Percentiles rank a stretch among this genome's conserved stretches.
Evolutionary conservation across 2,329 filamentous ascomycete genomes (phyloP).

Genomic region (Trichocomaceae sp.): DNA sequence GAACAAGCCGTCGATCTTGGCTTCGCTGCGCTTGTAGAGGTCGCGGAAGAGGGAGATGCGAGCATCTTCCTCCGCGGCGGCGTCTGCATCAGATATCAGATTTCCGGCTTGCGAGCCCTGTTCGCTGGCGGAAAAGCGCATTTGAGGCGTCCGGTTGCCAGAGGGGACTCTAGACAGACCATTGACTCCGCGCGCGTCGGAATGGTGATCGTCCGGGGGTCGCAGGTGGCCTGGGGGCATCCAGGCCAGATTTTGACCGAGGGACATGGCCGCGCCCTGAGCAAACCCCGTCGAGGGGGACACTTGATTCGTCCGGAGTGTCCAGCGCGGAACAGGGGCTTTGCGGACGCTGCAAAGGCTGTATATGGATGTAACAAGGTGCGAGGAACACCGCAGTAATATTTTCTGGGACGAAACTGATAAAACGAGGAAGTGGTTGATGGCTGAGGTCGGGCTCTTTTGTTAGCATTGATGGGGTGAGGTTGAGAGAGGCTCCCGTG

Average conservation of each 20-base stretch:
- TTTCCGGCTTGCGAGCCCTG: conserved; percentile 43
- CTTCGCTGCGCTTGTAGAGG: conserved; percentile 69
- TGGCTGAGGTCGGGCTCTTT: conserved; percentile 33
- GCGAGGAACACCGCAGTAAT: conserved; percentile 22
- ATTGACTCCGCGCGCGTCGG: conserved; percentile 36
- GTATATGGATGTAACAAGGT: conserved; percentile 22
- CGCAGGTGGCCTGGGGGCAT: conserved; percentile 54
- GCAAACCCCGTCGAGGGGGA: conserved; percentile 41
- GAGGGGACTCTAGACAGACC: conserved; percentile 38
- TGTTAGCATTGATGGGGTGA: conserved; percentile 31
- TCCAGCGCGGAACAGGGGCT: conserved; percentile 22
- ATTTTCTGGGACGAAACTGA: conserved; percentile 26
- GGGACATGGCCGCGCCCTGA: conserved; percentile 52
- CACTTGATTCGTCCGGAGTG: conserved; percentile 32
- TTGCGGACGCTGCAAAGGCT: conserved; percentile 26
- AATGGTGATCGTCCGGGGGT: conserved; percentile 53
- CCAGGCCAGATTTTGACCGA: conserved; percentile 64
- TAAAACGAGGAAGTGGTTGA: conserved; percentile 30
- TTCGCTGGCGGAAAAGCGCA: conserved; percentile 39
- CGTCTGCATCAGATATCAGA: conserved; percentile 46
- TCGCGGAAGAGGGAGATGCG: conserved; percentile 67
- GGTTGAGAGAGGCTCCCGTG: conserved; percentile 11
- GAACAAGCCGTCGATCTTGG: conserved; percentile 71
- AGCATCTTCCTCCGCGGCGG: conserved; percentile 63
- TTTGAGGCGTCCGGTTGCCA: conserved; percentile 39